Evolutionary conservation across 306 rosid species (phyloP), one percentile per base, ranked within the genome.

Genomic region (Parietaria judaica): DNA sequence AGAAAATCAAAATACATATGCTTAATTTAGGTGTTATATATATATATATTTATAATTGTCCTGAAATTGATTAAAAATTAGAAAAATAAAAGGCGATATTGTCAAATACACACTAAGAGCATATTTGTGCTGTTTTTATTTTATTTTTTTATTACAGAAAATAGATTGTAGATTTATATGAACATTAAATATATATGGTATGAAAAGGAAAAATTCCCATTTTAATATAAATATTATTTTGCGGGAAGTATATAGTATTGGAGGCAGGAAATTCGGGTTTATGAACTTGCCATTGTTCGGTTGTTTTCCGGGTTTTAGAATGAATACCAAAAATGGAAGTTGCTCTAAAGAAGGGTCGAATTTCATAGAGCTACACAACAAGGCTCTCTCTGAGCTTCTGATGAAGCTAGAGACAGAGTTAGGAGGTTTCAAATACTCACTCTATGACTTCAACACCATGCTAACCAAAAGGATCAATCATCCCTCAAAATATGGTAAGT

Each of bases 241-340:
- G 66, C 81, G 87, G 98, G 83, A 72, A 66, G 74, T 91, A 76
- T 76, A 91, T 44, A 68, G 54, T 4, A 67, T 61, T 58, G 98
- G 96, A 23, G 98, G 88, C 34, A 86, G 88, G 66, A 91, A 87
- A 77, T 85, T 85, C 71, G 98, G 72, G 54, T 82, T 91, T 69
- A 63, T 91, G 58, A 91, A 82, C 58, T 59, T 79, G 78, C 71
- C 74, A 61, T 72, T 72, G 11, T 52, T 81, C 53, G 98, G 89
- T 13, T 87, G 96, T 78, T 63, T 80, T 43, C 96, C 98, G 7
- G 86, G 92, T 37, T 56, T 76, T 9, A 89, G 86, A 81, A 72
- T 76, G 15, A 17, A 69, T 37, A 64, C 64, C 36, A 78, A 3
- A 34, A 36, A 81, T 15, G 82, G 78, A 0, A 56, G 74, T 43